A percentile compares a stretch with the other conserved stretches of the same genome.
Evolutionary conservation across 2,329 filamentous ascomycete genomes (phyloP).

Genomic region (Chalaropsis thielavioides): DNA sequence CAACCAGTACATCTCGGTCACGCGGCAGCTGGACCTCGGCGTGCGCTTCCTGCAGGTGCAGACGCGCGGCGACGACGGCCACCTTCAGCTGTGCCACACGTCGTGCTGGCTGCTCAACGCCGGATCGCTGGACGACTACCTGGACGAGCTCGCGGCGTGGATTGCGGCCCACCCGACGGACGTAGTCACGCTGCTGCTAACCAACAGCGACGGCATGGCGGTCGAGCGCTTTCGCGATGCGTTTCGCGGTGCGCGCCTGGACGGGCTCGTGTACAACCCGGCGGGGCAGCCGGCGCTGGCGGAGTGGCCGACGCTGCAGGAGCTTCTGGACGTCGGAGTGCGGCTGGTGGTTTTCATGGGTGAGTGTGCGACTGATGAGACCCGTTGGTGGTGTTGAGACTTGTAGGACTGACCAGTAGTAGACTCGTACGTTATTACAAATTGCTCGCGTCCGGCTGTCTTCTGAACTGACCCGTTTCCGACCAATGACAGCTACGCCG

Average conservation of each 20-base stretch:
- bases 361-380: slow-evolving; percentile 24
- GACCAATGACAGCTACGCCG: slow-evolving; percentile 26
- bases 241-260: slow-evolving; percentile 42
- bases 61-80: slow-evolving; percentile 39
- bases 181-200: slow-evolving; percentile 48
- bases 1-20: slow-evolving; percentile 47
- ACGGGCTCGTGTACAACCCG: slow-evolving; percentile 41
- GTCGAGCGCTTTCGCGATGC: slow-evolving; percentile 39
- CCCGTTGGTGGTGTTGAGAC: neutral
- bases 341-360: slow-evolving; percentile 57
- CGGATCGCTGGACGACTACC: slow-evolving; percentile 40
- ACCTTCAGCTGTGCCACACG: slow-evolving; percentile 50
- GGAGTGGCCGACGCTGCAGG: slow-evolving; percentile 55
- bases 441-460: neutral
- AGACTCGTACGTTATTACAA: slow-evolving; percentile 7
- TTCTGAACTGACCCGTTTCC: neutral
- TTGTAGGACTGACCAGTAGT: neutral
- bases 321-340: slow-evolving; percentile 46
- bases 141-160: slow-evolving; percentile 45
- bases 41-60: slow-evolving; percentile 52
- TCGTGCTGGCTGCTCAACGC: slow-evolving; percentile 44
- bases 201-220: slow-evolving; percentile 44
- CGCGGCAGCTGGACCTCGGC: slow-evolving; percentile 44
- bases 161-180: slow-evolving; percentile 44
- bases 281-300: slow-evolving; percentile 26